These are phyloP conservation scores for Acacia crassicarpa DNA, from an alignment of 306 rosid genomes.

Conservation along the genomic window DNA sequence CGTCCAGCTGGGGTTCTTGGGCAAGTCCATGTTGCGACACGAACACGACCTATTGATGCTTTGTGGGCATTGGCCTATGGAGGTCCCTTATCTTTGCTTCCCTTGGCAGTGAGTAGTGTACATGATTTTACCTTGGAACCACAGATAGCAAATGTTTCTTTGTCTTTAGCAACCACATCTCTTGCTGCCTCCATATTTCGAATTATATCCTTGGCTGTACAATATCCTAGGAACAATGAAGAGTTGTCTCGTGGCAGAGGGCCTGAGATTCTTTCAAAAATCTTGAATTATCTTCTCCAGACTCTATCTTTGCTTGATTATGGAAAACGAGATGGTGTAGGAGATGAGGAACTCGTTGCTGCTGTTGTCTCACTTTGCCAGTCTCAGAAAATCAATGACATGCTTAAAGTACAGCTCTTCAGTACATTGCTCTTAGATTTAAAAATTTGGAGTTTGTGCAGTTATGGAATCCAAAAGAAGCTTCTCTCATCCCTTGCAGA, in stretches of 20 bases:
- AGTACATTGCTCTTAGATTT: conserved; percentile 79
- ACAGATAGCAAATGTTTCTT: conserved; percentile 53
- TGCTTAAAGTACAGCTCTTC: conserved; percentile 89
- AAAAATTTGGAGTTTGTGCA: conserved; percentile 93
- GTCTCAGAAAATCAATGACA: conserved; percentile 72
- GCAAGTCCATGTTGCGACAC: conserved; percentile 89
- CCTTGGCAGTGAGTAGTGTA: conserved; percentile 71
- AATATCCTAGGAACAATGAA: conserved; percentile 84
- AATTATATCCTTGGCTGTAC: conserved; percentile 59
- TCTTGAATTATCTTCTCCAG: conserved; percentile 79
- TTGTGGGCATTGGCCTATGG: conserved; percentile 97
- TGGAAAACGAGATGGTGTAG: conserved; percentile 70
- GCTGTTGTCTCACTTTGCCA: conserved; percentile 89
- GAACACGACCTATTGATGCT: conserved; percentile 82
- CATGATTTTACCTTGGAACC: conserved; percentile 80
- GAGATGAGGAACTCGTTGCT: conserved; percentile 91
- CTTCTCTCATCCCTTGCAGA: conserved; percentile 98
- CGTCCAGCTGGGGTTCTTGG: conserved; percentile 99
- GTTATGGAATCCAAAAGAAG: conserved; percentile 96
- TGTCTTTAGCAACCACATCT: conserved; percentile 74
- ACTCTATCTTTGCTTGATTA: conserved; percentile 71
- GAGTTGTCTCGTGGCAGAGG: conserved; percentile 81
- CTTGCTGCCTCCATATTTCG: conserved; percentile 55
- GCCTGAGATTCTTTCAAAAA: conserved; percentile 95
- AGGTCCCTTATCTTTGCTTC: conserved; percentile 95